Conservation (phyloP, 2,329 filamentous ascomycete genomes). For the Monilinia polystroma region DNA sequence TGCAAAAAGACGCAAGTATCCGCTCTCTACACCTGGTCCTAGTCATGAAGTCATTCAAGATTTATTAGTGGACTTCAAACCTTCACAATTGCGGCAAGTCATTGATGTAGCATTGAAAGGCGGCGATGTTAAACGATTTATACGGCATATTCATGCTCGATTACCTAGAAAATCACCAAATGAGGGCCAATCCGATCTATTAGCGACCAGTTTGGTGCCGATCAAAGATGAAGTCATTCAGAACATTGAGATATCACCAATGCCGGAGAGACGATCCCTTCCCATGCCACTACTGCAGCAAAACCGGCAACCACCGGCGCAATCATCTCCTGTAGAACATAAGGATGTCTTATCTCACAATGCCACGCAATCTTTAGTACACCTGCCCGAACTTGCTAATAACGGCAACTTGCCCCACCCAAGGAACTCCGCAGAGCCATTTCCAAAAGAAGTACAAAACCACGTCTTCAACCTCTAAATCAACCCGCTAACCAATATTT, state of each 20-base stretch:
- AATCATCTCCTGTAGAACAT: background rate
- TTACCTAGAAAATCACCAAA: background rate
- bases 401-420: background rate
- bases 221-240: background rate
- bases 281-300: background rate
- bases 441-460: conserved; percentile 4
- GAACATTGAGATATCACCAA: conserved; percentile 11
- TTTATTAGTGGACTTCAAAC: conserved; percentile 4
- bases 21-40: background rate
- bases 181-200: background rate
- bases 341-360: background rate
- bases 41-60: background rate
- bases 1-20: conserved; percentile 1
- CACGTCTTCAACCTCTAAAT: no score
- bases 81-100: conserved; percentile 7
- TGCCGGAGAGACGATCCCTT: background rate
- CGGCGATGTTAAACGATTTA: conserved; percentile 2
- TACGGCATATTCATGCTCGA: conserved; percentile 16
- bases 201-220: no score
- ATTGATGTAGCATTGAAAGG: conserved; percentile 3
- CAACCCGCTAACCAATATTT: background rate
- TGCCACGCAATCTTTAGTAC: background rate
- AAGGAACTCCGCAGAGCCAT: background rate
- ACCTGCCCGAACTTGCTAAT: background rate
- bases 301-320: background rate